Evolutionary conservation across 305 asterid species (phyloP).

Genomic region (Plantago lanceolata): DNA sequence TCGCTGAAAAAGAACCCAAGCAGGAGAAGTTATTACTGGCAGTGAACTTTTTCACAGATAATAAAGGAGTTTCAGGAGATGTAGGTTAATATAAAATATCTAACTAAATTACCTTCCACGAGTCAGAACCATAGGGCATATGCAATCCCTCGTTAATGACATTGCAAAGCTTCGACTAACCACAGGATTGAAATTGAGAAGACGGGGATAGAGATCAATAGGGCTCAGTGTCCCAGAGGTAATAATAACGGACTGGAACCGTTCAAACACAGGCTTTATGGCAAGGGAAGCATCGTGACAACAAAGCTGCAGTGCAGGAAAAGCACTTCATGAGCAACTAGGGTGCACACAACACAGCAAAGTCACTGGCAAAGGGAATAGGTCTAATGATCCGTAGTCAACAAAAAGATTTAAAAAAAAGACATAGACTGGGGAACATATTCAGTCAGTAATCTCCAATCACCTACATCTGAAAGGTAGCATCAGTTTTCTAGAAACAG

Average conservation of each 20-base stretch:
- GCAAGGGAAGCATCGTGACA: conserved; percentile 99
- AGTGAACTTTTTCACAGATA: background rate
- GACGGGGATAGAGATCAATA: conserved; percentile 97
- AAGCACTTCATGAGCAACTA: conserved; percentile 20
- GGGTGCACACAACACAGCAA: conserved; percentile 12
- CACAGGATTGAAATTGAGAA: conserved; percentile 89
- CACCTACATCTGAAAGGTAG: no score
- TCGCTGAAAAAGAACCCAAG: conserved; percentile 49
- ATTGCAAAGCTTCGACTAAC: conserved; percentile 91
- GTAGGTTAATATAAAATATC: conserved; percentile 16
- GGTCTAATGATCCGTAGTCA: background rate
- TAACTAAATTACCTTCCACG: conserved; percentile 70
- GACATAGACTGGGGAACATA: no score
- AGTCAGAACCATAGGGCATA: conserved; percentile 96
- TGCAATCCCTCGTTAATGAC: conserved; percentile 98
- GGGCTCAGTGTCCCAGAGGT: conserved; percentile 99
- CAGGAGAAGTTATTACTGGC: conserved; percentile 9
- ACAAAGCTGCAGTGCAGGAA: conserved; percentile 65
- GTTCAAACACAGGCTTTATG: conserved; percentile 93
- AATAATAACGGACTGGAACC: conserved; percentile 93
- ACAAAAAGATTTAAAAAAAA: no score
- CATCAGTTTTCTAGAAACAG: no score
- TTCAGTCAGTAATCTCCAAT: no score
- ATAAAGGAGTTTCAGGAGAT: conserved; percentile 2
- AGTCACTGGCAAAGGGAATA: background rate